Conservation (phyloP, 179 eudicot genomes). For the Spinacia oleracea region DNA sequence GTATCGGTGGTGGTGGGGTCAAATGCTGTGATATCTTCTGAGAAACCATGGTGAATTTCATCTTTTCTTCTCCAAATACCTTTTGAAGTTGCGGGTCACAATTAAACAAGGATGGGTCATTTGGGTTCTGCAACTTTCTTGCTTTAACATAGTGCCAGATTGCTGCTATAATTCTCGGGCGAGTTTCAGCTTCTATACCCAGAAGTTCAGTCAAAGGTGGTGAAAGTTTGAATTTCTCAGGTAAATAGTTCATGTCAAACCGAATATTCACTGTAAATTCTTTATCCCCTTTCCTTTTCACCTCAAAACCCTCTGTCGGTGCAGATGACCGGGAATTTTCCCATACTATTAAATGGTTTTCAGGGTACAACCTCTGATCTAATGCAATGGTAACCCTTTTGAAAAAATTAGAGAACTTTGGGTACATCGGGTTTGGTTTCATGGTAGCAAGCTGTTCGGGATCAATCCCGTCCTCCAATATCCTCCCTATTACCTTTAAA, state of each 20-base stretch:
- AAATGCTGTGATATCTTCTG: slow-evolving; percentile 74
- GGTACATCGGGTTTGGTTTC: slow-evolving; percentile 65
- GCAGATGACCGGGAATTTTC: slow-evolving; percentile 77
- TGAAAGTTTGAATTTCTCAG: slow-evolving; percentile 82
- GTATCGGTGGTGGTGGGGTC: slow-evolving; percentile 68
- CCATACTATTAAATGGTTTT: slow-evolving; percentile 85
- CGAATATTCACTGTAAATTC: slow-evolving; percentile 69
- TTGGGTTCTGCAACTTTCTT: slow-evolving; percentile 66
- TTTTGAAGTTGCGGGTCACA: slow-evolving; percentile 77
- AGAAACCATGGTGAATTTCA: slow-evolving; percentile 69
- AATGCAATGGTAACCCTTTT: slow-evolving; percentile 77
- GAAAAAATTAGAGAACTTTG: slow-evolving; percentile 82
- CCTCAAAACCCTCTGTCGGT: slow-evolving; percentile 92
- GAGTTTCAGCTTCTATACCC: slow-evolving; percentile 84
- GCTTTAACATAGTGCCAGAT: slow-evolving; percentile 87
- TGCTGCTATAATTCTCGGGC: slow-evolving; percentile 71
- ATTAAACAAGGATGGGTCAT: slow-evolving; percentile 69
- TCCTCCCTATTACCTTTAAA: slow-evolving; percentile 82
- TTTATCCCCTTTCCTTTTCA: slow-evolving; percentile 83
- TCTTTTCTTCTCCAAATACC: slow-evolving; percentile 82
- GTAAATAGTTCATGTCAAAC: slow-evolving; percentile 75
- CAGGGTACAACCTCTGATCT: slow-evolving; percentile 84
- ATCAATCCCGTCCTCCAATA: slow-evolving; percentile 88
- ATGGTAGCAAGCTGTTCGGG: slow-evolving; percentile 70
- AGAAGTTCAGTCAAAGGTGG: slow-evolving; percentile 71